A percentile compares a stretch with the other conserved stretches of the same genome.
Evolutionary conservation across 805 yeast species (phyloP).

Genomic region (Candida manassasensis): DNA sequence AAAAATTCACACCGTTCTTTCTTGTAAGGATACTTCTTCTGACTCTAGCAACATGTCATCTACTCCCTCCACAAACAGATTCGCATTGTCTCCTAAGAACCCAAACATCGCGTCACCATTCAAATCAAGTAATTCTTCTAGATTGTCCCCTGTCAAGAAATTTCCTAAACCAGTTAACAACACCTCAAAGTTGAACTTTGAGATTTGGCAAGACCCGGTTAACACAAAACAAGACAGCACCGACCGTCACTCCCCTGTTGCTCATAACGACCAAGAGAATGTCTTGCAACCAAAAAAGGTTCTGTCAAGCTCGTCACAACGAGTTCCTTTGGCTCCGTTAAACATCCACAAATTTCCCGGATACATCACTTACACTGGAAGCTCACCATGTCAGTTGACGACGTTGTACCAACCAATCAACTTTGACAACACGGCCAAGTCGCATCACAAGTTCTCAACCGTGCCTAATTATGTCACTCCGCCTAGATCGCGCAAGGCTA

Average conservation of each 20-base stretch:
- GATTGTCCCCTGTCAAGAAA: conserved; percentile 4
- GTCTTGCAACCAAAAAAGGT: conserved; percentile 30
- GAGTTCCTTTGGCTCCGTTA: conserved; percentile 27
- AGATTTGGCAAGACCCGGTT: conserved; percentile 11
- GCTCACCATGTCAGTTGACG: conserved; percentile 15
- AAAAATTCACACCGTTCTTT: too few relatives aligned
- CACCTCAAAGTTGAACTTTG: conserved; percentile 7
- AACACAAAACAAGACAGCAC: not conserved
- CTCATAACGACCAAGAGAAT: conserved; percentile 39
- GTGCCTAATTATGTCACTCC: conserved; percentile 35
- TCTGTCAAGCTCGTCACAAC: conserved; percentile 3
- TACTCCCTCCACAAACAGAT: conserved; percentile 9
- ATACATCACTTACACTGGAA: conserved; percentile 12
- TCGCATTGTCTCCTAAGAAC: conserved; percentile 11
- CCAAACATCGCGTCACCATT: conserved; percentile 9
- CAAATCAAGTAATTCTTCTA: not conserved
- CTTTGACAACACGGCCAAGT: conserved; percentile 23
- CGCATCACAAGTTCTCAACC: conserved; percentile 26
- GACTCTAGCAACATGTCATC: not conserved
- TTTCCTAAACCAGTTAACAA: conserved; percentile 4
- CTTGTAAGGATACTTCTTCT: not conserved
- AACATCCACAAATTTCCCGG: conserved; percentile 29
- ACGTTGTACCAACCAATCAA: conserved; percentile 29
- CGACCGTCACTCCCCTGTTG: conserved; percentile 1
- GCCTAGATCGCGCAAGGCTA: conserved; percentile 16